Conservation (phyloP, 2,329 filamentous ascomycete genomes). For the Cercospora beticola region DNA sequence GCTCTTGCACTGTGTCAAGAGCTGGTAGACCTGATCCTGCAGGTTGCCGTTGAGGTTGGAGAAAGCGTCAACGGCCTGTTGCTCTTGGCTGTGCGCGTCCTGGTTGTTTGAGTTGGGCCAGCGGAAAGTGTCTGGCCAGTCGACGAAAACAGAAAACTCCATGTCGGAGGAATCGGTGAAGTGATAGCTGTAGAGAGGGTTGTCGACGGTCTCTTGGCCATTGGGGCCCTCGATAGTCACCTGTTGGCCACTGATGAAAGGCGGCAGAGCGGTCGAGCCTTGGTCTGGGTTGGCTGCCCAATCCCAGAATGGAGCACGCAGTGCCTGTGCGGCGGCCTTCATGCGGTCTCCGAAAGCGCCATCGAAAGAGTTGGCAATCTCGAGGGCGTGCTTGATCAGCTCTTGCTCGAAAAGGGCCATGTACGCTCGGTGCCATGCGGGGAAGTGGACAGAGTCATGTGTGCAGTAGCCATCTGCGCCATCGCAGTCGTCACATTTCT, state of each 20-base stretch:
- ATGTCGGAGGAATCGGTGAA: constrained; percentile 29
- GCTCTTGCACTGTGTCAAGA: constrained; percentile 37
- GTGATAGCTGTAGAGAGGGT: constrained; percentile 32
- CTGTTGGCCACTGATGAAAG: constrained; percentile 25
- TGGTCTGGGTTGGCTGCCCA: constrained; percentile 29
- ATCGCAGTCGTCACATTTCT: constrained; percentile 30
- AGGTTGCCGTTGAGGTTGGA: constrained; percentile 32
- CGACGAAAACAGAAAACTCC: constrained; percentile 34
- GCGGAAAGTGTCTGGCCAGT: constrained; percentile 34
- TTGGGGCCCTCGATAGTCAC: constrained; percentile 32
- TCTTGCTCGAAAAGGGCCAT: constrained; percentile 38
- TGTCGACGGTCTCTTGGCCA: constrained; percentile 31
- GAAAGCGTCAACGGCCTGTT: constrained; percentile 26
- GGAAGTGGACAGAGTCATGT: constrained; percentile 39
- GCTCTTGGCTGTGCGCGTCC: constrained; percentile 25
- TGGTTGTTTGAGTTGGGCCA: constrained; percentile 33
- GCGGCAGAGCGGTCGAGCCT: constrained; percentile 28
- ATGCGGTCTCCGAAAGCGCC: constrained; percentile 26
- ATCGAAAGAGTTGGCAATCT: constrained; percentile 32
- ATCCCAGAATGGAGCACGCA: constrained; percentile 35
- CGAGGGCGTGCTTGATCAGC: constrained; percentile 32
- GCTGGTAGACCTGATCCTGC: constrained; percentile 37
- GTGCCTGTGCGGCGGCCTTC: constrained; percentile 29
- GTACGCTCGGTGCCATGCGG: constrained; percentile 38
- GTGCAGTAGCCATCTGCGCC: constrained; percentile 38